Percentiles rank a stretch among this genome's conserved stretches.
These are phyloP conservation scores for Aphanocladium album DNA, from an alignment of 2,329 filamentous ascomycete species.

Conservation along the genomic window DNA sequence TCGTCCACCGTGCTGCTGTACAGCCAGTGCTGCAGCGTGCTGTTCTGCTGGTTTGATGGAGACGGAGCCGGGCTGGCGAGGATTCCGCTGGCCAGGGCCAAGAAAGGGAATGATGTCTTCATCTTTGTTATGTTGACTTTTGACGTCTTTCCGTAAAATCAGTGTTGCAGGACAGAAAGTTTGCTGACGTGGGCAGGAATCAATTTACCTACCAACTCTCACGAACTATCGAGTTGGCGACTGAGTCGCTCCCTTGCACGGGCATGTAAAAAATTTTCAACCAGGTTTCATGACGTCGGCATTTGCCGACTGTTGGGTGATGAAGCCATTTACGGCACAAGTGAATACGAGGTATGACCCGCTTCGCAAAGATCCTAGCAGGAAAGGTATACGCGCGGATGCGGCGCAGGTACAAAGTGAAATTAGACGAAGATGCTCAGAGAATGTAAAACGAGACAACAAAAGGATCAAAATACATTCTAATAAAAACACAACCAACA, in stretches of 20 bases:
- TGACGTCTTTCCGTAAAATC: not conserved
- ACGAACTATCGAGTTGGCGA: not conserved
- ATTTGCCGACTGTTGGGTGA: not conserved
- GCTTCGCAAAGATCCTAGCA: not conserved
- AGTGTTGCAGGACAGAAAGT: no score
- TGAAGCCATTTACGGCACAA: not conserved
- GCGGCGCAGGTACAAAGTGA: not conserved
- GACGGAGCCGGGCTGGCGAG: not conserved
- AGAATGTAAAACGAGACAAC: no score
- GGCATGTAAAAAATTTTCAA: not conserved
- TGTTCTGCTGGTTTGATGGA: slow-evolving; percentile 12
- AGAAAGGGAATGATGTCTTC: not conserved
- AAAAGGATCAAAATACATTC: no score
- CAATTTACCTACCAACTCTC: no score
- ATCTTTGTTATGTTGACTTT: not conserved
- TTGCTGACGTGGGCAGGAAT: no score
- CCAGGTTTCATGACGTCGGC: not conserved
- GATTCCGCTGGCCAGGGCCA: not conserved
- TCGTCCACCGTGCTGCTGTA: slow-evolving; percentile 12
- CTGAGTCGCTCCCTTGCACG: not conserved
- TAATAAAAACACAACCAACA: no score
- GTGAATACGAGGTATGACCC: not conserved
- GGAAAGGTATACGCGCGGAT: not conserved
- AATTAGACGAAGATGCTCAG: no score
- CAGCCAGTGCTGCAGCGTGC: slow-evolving; percentile 1